Percentiles rank a stretch among this genome's conserved stretches.
Conservation (phyloP, 306 rosid genomes). For the Cotoneaster glaucophyllus region DNA sequence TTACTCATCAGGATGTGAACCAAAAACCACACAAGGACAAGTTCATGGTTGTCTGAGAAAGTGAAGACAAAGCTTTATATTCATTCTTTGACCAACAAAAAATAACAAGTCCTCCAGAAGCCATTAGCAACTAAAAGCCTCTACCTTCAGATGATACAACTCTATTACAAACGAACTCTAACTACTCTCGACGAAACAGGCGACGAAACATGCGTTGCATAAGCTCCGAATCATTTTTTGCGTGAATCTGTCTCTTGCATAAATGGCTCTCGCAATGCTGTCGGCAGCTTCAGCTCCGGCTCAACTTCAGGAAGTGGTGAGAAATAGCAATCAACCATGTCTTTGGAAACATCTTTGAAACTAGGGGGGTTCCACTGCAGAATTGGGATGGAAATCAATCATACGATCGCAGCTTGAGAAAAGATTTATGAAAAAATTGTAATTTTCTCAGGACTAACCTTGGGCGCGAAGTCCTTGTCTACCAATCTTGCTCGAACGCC, state of each 20-base stretch:
- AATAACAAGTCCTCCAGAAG: not conserved
- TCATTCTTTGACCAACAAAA: not conserved
- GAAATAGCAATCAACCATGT: conserved; percentile 74
- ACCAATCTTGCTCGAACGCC: conserved; percentile 86
- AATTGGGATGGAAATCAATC: conserved; percentile 13
- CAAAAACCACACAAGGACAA: not conserved
- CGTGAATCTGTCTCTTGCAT: conserved; percentile 28
- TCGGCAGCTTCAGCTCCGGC: conserved; percentile 69
- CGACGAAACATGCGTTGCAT: not conserved
- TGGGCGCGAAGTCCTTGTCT: conserved; percentile 86
- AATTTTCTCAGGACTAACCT: conserved; percentile 31
- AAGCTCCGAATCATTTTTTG: not conserved
- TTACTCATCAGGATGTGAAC: not conserved
- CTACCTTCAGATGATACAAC: not conserved
- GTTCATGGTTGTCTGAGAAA: not conserved
- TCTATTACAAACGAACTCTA: not conserved
- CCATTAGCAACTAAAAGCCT: not conserved
- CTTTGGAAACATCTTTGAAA: conserved; percentile 60
- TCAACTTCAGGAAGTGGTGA: conserved; percentile 47
- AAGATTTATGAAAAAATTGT: not conserved
- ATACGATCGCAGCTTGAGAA: not conserved
- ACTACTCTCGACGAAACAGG: not conserved
- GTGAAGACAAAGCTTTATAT: not conserved
- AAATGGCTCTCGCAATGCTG: conserved; percentile 67
- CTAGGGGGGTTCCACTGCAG: conserved; percentile 87